Evolutionary conservation across 2,329 filamentous ascomycete genomes (phyloP).

Genomic region (Fusarium sp.): DNA sequence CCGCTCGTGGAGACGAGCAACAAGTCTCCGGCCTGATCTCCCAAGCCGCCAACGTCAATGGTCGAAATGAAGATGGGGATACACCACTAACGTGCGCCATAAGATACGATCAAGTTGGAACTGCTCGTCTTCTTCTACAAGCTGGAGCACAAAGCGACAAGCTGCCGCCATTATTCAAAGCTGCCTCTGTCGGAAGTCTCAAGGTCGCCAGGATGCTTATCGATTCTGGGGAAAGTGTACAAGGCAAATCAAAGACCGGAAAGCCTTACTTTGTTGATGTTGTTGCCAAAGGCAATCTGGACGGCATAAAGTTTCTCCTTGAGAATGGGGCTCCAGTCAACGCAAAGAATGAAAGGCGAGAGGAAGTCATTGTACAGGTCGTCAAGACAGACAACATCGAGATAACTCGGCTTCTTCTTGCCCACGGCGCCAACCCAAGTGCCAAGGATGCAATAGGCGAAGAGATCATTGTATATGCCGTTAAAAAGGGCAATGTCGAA

Average conservation of each 20-base stretch:
- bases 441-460: background rate
- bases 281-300: background rate
- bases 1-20: background rate
- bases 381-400: background rate
- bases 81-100: constrained; percentile 2
- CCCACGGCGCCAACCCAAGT: background rate
- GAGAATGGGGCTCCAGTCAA: background rate
- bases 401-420: background rate
- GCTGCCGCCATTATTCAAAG: background rate
- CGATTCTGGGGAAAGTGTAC: background rate
- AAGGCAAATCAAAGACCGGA: background rate
- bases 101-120: background rate
- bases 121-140: background rate
- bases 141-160: background rate
- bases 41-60: background rate
- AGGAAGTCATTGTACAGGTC: background rate
- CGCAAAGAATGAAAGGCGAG: background rate
- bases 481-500: background rate
- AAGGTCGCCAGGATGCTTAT: background rate
- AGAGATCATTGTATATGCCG: background rate
- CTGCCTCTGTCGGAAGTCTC: background rate
- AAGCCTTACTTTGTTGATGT: background rate
- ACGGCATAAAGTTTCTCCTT: background rate
- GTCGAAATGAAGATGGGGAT: constrained; percentile 3
- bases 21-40: background rate